Base-by-base conservation (phyloP, 108 stramenopile genomes). In the Epithemia pelagica region DNA sequence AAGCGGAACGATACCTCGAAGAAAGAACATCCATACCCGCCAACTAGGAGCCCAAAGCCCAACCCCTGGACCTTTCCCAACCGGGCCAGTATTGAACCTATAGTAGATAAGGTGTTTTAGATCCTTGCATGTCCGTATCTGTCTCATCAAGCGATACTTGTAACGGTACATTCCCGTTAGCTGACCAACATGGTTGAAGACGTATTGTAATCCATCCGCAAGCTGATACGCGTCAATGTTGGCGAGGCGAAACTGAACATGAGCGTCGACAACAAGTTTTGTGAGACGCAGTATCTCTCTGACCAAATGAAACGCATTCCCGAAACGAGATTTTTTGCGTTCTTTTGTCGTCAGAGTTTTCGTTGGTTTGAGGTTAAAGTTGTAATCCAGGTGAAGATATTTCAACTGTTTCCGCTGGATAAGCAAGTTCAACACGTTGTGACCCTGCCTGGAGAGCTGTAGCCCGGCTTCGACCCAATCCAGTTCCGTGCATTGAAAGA, bases 311-410 rank as follows among this genome's bases (percentile, higher is more conserved):
- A 99, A 99, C 2, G 99, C 99, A 73, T 92, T 92, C 54, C 94
- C 91, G 69, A 95, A 92, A 21, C 94, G 89, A 60, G 91, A 92
- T 74, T 99, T 99, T 74, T 99, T 99, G 29, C 99, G 78, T 74
- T 99, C 99, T 82, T 99, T 99, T 33, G 99, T 99, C 18, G 99
- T 99, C 58, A 99, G 76, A n/a, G 99, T 99, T 83, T 99, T 99
- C 68, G 96, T 97, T 23, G 99, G 99, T 78, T 99, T 99, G 54
- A 99, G 78, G 72, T 98, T 99, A 74, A 99, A 99, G 80, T 99
- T 99, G 89, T 98, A 99, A 74, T 99, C 99, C 59, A 99, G 79
- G 81, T 99, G 99, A 60, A 99, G 80, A 75, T 99, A 99, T 66
- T 97, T 96, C 53, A 99, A 87, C 78, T 95, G 92, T 86, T 99